A percentile compares a stretch with the other conserved stretches of the same genome.
phyloP scores from a whole-genome alignment of 1,284 basidiomycete genomes.

The Ceratobasidium sp. region DNA sequence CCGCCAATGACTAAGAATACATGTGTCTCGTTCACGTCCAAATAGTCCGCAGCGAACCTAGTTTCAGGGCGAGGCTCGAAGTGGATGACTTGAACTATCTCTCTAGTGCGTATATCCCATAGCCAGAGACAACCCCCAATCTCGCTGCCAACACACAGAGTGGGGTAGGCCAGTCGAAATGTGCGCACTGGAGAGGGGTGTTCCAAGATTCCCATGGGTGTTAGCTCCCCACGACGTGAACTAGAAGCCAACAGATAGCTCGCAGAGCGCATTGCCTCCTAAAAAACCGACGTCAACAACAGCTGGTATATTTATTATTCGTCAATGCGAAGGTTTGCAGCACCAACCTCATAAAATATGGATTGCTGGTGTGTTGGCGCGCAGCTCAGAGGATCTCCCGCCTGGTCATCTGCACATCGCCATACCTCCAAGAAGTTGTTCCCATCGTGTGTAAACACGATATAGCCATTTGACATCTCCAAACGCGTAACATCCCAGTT shows the following conservation, averaged over 20 bases:
- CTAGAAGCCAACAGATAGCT: background rate
- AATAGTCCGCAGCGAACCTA: slow-evolving; percentile 10
- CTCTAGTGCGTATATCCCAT: slow-evolving; percentile 32
- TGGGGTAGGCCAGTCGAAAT: slow-evolving; percentile 35
- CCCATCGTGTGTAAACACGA: background rate
- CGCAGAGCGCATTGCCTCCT: slow-evolving; percentile 10
- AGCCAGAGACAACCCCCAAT: slow-evolving; percentile 23
- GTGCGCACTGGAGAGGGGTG: background rate
- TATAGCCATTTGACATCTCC: slow-evolving; percentile 28
- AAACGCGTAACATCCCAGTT: background rate
- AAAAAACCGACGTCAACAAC: background rate
- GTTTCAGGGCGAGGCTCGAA: background rate
- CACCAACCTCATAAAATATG: background rate
- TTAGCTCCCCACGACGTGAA: slow-evolving; percentile 9
- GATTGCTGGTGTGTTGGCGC: background rate
- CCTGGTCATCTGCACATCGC: slow-evolving; percentile 31
- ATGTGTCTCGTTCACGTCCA: slow-evolving; percentile 36
- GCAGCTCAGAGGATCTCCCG: background rate
- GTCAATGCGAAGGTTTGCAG: background rate
- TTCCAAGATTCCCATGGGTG: slow-evolving; percentile 25
- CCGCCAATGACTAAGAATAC: slow-evolving; percentile 26
- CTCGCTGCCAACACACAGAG: slow-evolving; percentile 20
- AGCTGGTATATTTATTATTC: background rate
- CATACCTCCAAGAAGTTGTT: slow-evolving; percentile 23
- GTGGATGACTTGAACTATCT: slow-evolving; percentile 19